A percentile compares a stretch with the other conserved stretches of the same genome.
Conservation (phyloP, 2,329 filamentous ascomycete genomes). For the Didymella sp. region DNA sequence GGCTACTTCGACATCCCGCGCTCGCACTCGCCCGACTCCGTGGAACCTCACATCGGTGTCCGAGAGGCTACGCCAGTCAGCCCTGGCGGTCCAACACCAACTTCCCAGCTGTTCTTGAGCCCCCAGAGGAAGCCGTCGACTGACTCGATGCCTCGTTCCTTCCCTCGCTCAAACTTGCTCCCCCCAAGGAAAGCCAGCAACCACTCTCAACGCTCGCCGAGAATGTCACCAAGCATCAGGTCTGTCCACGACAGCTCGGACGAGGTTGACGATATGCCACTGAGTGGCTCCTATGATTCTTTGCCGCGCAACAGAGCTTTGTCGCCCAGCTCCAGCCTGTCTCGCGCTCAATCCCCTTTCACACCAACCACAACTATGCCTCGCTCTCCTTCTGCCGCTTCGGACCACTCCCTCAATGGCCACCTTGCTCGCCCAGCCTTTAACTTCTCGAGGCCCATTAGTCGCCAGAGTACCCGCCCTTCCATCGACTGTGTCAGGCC, state of each 20-base stretch:
- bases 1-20: conserved; percentile 58
- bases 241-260: conserved; percentile 63
- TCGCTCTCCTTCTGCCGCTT: conserved; percentile 84
- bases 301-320: conserved; percentile 72
- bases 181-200: conserved; percentile 52
- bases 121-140: conserved; percentile 51
- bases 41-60: conserved; percentile 51
- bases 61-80: conserved; percentile 54
- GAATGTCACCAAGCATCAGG: conserved; percentile 54
- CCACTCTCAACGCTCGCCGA: conserved; percentile 41
- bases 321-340: conserved; percentile 73
- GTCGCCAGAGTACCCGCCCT: conserved; percentile 68
- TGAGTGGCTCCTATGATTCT: conserved; percentile 67
- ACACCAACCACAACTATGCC: conserved; percentile 67
- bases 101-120: conserved; percentile 45
- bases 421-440: conserved; percentile 75
- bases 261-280: conserved; percentile 72
- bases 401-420: conserved; percentile 73
- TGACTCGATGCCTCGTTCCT: conserved; percentile 41
- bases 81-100: conserved; percentile 43
- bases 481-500: conserved; percentile 47
- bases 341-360: conserved; percentile 66
- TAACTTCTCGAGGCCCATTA: conserved; percentile 93
- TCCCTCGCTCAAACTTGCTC: conserved; percentile 42
- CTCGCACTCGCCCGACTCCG: conserved; percentile 55